Percentiles rank a stretch among this genome's conserved stretches.
phyloP scores from a whole-genome alignment of 1,284 basidiomycete genomes.

The Xerocomus minutiporus region DNA sequence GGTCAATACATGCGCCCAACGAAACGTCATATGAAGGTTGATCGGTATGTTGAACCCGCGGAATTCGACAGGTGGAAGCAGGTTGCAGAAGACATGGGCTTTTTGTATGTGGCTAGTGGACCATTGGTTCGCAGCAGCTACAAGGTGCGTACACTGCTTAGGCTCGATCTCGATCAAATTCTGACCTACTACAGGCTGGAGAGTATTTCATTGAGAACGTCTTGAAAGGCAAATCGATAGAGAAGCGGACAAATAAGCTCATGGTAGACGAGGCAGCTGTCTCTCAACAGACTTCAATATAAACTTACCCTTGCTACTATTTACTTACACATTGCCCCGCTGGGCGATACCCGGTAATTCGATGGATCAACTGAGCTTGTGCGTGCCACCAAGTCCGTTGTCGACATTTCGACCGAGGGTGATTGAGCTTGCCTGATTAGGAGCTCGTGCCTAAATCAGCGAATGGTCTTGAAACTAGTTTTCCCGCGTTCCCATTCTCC shows the following conservation, averaged over 20 bases:
- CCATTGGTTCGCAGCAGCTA: slow-evolving; percentile 96
- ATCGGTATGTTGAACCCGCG: slow-evolving; percentile 89
- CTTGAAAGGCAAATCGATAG: slow-evolving; percentile 54
- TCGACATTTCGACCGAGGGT: neutral
- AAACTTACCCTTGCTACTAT: slow-evolving; percentile 4
- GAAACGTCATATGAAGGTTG: slow-evolving; percentile 98
- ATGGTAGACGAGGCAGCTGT: slow-evolving; percentile 22
- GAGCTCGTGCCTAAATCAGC: too few species aligned
- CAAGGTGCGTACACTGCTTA: slow-evolving; percentile 58
- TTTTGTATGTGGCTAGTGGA: slow-evolving; percentile 96
- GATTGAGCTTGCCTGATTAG: neutral
- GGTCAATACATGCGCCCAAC: slow-evolving; percentile 99
- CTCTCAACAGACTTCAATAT: slow-evolving; percentile 9
- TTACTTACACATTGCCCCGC: neutral
- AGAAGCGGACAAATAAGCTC: slow-evolving; percentile 40
- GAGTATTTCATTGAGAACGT: slow-evolving; percentile 93
- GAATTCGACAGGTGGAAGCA: slow-evolving; percentile 93
- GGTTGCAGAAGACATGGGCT: slow-evolving; percentile 89
- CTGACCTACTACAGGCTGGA: slow-evolving; percentile 57
- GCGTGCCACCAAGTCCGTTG: neutral
- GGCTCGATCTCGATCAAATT: slow-evolving; percentile 4
- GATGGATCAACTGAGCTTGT: too few species aligned
- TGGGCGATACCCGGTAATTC: too few species aligned
- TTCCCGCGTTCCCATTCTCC: too few species aligned
- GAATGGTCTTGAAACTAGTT: too few species aligned